Conservation (phyloP, 306 rosid genomes). For the Vachellia collinsii region DNA sequence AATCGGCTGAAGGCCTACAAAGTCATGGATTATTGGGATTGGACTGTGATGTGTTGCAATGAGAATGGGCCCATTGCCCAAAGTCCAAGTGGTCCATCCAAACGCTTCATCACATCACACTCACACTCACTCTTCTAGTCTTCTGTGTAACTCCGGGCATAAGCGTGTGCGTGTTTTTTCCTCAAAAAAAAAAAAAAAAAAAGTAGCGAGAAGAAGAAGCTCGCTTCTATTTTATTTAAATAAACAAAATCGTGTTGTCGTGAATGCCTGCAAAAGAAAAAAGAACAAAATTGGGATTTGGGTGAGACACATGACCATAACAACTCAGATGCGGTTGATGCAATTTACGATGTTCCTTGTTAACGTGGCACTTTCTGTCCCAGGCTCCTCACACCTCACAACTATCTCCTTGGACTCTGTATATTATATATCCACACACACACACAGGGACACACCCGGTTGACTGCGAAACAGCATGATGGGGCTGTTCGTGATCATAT, state of each 20-base stretch:
- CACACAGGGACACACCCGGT: too few relatives aligned
- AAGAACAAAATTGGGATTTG: background rate
- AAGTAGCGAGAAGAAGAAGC: background rate
- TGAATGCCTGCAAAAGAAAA: background rate
- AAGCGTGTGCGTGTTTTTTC: background rate
- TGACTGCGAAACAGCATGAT: too few relatives aligned
- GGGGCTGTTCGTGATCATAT: too few relatives aligned
- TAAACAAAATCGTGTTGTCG: background rate
- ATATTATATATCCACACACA: too few relatives aligned
- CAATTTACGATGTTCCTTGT: background rate
- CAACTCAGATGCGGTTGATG: background rate
- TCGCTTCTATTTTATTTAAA: background rate
- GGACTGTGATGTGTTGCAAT: background rate
- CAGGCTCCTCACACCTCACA: background rate
- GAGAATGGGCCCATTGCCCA: background rate
- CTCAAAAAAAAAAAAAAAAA: background rate
- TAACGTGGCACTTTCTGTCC: background rate
- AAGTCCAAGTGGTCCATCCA: background rate
- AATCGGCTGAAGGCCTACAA: background rate
- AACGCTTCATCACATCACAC: too few relatives aligned
- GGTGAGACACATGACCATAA: background rate
- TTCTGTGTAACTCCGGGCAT: background rate
- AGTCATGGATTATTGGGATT: background rate
- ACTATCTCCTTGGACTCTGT: background rate
- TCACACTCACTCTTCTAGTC: background rate